A percentile compares a stretch with the other conserved stretches of the same genome.
Evolutionary conservation across 371 early-diverging fungal species (phyloP).

Genomic region (Lichtheimia ramosa): DNA sequence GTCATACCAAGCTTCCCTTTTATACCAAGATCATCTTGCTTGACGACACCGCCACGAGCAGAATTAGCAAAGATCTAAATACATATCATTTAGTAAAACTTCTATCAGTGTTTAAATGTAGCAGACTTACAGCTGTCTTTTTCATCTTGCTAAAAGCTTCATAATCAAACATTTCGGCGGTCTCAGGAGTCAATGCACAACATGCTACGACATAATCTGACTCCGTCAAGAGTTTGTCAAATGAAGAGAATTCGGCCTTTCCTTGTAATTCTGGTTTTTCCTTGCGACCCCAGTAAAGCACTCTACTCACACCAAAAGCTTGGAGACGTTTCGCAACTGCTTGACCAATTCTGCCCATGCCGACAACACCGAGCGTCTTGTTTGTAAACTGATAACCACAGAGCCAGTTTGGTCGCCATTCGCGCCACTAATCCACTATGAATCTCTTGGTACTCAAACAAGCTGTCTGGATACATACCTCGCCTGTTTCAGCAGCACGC

Average conservation of each 20-base stretch:
- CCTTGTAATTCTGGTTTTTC: constrained; percentile 35
- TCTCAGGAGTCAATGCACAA: constrained; percentile 68
- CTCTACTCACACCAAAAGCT: constrained; percentile 63
- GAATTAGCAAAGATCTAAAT: constrained; percentile 77
- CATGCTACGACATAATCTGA: constrained; percentile 75
- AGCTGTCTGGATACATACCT: constrained; percentile 19
- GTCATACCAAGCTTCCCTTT: background rate
- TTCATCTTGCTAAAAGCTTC: constrained; percentile 74
- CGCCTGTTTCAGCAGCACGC: constrained; percentile 56
- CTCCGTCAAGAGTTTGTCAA: constrained; percentile 56
- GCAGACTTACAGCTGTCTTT: constrained; percentile 48
- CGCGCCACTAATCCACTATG: constrained; percentile 39
- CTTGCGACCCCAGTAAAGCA: constrained; percentile 54
- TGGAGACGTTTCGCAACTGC: constrained; percentile 68
- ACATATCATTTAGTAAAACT: background rate
- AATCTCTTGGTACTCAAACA: background rate
- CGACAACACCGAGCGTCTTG: constrained; percentile 85
- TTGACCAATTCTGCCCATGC: constrained; percentile 86
- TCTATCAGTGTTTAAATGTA: background rate
- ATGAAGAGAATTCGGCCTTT: constrained; percentile 41
- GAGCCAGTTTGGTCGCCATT: constrained; percentile 73
- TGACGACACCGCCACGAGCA: constrained; percentile 79
- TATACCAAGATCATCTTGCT: constrained; percentile 69
- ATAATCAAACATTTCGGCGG: constrained; percentile 66
- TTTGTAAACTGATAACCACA: constrained; percentile 72